Evolutionary conservation across 78 protist genomes (phyloP).

Genomic region (slime mould (Dictyostelium discoideum)): dicty_2.7 NC_007088.5:5578501-5579000

Average conservation of each 20-base stretch:
- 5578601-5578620: neutral
- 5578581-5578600: neutral
- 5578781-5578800: constrained; percentile 54
- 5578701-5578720: constrained; percentile 50
- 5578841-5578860: constrained; percentile 17
- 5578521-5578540: neutral
- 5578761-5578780: constrained; percentile 49
- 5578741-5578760: constrained; percentile 66
- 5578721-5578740: neutral
- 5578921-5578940: constrained; percentile 54
- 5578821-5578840: constrained; percentile 13
- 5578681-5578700: constrained; percentile 41
- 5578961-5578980: constrained; percentile 47
- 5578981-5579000: constrained; percentile 9
- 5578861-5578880: constrained; percentile 31
- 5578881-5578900: constrained; percentile 46
- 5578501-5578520: neutral
- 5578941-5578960: constrained; percentile 37
- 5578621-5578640: neutral
- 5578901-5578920: constrained; percentile 42
- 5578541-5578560: neutral
- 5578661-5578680: constrained; percentile 28
- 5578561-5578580: neutral
- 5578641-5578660: neutral
- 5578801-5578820: constrained; percentile 68